These are phyloP conservation scores for Alisma plantagoaquatica DNA, from an alignment of 106 monocot species.

Conservation along the genomic window DNA sequence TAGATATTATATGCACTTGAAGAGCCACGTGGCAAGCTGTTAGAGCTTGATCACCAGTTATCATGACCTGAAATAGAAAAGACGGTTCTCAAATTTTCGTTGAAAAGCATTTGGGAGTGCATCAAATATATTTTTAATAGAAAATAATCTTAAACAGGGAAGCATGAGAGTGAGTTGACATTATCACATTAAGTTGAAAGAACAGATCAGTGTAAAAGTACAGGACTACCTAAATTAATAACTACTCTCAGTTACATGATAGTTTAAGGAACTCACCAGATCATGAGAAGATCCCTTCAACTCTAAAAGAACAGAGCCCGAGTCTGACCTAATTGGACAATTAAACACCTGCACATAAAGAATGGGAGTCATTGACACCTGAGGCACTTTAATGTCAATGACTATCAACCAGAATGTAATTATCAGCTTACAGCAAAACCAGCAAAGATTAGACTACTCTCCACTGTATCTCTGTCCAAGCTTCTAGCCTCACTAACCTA, in stretches of 20 bases:
- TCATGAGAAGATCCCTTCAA: constrained; percentile 71
- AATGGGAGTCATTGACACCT: too few relatives aligned
- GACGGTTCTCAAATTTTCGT: too few relatives aligned
- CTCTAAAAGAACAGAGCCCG: constrained; percentile 45
- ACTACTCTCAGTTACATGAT: background rate
- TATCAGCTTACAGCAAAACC: constrained; percentile 59
- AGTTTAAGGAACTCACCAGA: constrained; percentile 27
- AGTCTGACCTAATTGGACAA: constrained; percentile 71
- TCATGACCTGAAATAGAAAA: constrained; percentile 88
- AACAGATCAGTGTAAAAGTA: too few relatives aligned
- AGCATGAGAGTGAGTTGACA: too few relatives aligned
- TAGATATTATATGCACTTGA: constrained; percentile 92
- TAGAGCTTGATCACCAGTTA: constrained; percentile 98
- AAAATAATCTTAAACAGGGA: too few relatives aligned
- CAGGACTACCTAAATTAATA: background rate
- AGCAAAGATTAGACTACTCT: constrained; percentile 52
- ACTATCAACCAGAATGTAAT: too few relatives aligned
- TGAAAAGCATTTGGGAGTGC: too few relatives aligned
- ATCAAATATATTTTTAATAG: too few relatives aligned
- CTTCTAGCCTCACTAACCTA: constrained; percentile 81
- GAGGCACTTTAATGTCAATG: too few relatives aligned
- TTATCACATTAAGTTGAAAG: too few relatives aligned
- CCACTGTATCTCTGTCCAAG: constrained; percentile 63
- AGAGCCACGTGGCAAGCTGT: constrained; percentile 96
- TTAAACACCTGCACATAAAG: constrained; percentile 90